Base-by-base conservation (phyloP, 345 rosid species). In the Microcos paniculata region DNA sequence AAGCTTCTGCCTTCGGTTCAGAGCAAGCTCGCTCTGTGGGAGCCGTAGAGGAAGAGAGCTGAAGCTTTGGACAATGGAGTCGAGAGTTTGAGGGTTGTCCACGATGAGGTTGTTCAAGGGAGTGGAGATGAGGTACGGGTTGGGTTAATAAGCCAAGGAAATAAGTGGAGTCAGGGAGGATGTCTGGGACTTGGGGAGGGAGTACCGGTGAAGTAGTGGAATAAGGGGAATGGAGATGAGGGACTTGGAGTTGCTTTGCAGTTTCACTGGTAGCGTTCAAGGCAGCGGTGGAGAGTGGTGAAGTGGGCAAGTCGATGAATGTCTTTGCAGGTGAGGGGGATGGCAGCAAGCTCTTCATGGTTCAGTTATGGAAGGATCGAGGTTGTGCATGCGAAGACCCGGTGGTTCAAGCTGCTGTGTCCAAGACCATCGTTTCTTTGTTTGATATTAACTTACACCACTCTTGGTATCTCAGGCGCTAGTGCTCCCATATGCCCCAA, bases 401-500 rank as follows among this genome's bases (percentile, higher is more conserved):
- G n/a, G n/a, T n/a, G n/a, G n/a, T n/a, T n/a, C n/a, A n/a, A n/a
- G n/a, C n/a, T n/a, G n/a, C n/a, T n/a, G n/a, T n/a, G n/a, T n/a
- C n/a, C n/a, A n/a, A n/a, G n/a, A n/a, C n/a, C n/a, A n/a, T n/a
- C n/a, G n/a, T n/a, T n/a, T n/a, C n/a, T n/a, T n/a, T n/a, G n/a
- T n/a, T n/a, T n/a, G n/a, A n/a, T n/a, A n/a, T n/a, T n/a, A n/a
- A 92, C 87, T 80, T 88, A 91, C 79, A 90, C 93, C 73, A 90
- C 78, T 81, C 90, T 89, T 46, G 95, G 97, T 70, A 87, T 85
- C 87, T 92, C 97, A 48, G 91, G 91, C 49, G 89, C 93, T 89
- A 92, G 84, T 24, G 92, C 91, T 82, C 89, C 95, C 95, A 90
- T 90, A 80, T 90, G 95, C 78, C 85, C 93, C 72, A 72, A 68